phyloP scores from a whole-genome alignment of 2,329 filamentous ascomycete species.

The Verticillium longisporum region DNA sequence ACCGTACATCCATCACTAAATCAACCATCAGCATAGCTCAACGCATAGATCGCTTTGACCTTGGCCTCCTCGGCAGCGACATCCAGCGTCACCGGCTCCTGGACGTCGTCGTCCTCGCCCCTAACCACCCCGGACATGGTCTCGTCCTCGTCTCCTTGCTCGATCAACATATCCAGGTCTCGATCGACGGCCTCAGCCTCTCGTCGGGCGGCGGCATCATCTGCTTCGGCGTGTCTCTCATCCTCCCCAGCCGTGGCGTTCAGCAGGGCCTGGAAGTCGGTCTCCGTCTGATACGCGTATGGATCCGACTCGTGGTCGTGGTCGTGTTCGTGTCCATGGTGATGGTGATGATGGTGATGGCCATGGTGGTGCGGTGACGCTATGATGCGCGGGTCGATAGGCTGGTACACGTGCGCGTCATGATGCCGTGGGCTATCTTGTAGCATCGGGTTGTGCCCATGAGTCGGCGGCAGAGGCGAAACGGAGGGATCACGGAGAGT shows the following conservation, averaged over 20 bases:
- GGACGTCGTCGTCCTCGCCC: not conserved
- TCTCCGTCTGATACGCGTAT: slow-evolving; percentile 22
- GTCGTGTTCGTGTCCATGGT: slow-evolving; percentile 2
- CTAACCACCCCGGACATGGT: not conserved
- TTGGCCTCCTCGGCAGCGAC: not conserved
- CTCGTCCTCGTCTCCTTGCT: slow-evolving; percentile 26
- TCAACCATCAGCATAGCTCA: not conserved
- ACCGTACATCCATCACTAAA: not conserved
- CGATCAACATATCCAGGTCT: slow-evolving; percentile 46
- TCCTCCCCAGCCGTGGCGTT: slow-evolving; percentile 36
- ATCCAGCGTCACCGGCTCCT: not conserved
- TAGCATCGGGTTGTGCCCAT: slow-evolving; percentile 25
- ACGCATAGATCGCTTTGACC: not conserved
- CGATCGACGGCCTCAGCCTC: slow-evolving; percentile 34
- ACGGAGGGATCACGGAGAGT: slow-evolving; percentile 22
- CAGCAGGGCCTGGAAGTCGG: slow-evolving; percentile 48
- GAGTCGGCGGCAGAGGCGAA: slow-evolving; percentile 6
- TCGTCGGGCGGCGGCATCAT: slow-evolving; percentile 24
- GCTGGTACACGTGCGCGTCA: slow-evolving; percentile 33
- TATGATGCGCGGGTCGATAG: slow-evolving; percentile 56
- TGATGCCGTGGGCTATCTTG: slow-evolving; percentile 18
- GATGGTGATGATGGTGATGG: slow-evolving; percentile 16
- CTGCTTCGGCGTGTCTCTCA: slow-evolving; percentile 12
- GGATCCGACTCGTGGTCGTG: slow-evolving; percentile 16
- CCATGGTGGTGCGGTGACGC: slow-evolving; percentile 28